Conservation (phyloP, 805 yeast genomes). For the Zygotorulaspora florentina region DNA sequence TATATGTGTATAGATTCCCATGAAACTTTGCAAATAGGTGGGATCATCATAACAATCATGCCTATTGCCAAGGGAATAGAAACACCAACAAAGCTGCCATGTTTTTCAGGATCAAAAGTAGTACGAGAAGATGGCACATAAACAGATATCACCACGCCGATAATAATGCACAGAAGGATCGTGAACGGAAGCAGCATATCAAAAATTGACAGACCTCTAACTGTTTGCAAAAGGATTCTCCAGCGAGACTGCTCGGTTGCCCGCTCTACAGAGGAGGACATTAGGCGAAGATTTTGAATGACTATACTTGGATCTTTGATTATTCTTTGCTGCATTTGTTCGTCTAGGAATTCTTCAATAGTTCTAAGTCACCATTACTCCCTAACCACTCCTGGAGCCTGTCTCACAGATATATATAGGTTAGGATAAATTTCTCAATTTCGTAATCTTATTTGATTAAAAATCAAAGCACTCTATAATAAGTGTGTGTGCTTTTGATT, state of each 20-base stretch:
- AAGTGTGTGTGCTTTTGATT: not conserved
- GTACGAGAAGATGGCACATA: constrained; percentile 38
- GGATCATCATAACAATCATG: constrained; percentile 53
- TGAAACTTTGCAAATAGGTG: constrained; percentile 51
- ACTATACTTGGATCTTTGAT: constrained; percentile 34
- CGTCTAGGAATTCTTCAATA: not conserved
- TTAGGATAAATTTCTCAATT: not conserved
- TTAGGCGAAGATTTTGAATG: not conserved
- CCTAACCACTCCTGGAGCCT: not conserved
- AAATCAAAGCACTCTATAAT: not conserved
- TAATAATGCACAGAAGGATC: constrained; percentile 37
- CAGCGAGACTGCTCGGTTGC: constrained; percentile 3
- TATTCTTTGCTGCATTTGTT: no score
- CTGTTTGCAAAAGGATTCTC: constrained; percentile 5
- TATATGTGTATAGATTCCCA: constrained; percentile 43
- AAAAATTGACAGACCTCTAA: constrained; percentile 8
- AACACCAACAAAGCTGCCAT: constrained; percentile 39
- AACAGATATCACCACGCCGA: constrained; percentile 42
- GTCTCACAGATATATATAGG: not conserved
- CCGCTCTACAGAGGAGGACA: not conserved
- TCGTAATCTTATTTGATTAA: not conserved
- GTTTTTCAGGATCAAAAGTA: constrained; percentile 32
- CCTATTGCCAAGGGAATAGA: constrained; percentile 48
- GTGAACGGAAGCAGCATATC: constrained; percentile 38
- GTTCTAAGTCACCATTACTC: not conserved